These are phyloP conservation scores for Berberis thunbergii DNA, from an alignment of 164 flowering plant species.

Conservation along the genomic window DNA sequence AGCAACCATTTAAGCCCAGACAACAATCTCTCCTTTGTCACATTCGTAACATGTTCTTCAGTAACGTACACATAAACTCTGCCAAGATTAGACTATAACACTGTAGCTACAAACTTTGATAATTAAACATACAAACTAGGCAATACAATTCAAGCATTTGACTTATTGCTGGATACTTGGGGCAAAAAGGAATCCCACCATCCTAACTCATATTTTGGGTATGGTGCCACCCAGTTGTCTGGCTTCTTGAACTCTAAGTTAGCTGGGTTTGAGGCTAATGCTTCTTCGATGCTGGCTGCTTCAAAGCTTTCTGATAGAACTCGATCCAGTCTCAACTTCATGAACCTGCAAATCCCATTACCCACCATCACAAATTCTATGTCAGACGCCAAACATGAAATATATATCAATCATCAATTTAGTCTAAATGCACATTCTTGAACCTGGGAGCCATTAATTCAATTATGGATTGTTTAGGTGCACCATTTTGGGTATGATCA, in stretches of 20 bases:
- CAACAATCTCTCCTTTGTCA: background rate
- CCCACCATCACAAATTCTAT: background rate
- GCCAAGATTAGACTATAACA: slow-evolving; percentile 1
- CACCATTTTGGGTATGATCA: too few relatives aligned
- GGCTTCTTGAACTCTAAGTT: slow-evolving; percentile 73
- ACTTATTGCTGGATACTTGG: slow-evolving; percentile 23
- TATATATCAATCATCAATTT: background rate
- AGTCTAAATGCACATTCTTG: background rate
- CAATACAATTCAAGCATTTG: slow-evolving; percentile 9
- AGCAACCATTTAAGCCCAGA: too few relatives aligned
- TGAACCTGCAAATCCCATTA: slow-evolving; percentile 47
- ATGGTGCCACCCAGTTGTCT: slow-evolving; percentile 90
- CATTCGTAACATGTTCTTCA: background rate
- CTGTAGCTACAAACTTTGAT: background rate
- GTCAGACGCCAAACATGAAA: background rate
- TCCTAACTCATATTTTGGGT: slow-evolving; percentile 85
- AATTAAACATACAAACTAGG: background rate
- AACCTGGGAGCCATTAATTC: background rate
- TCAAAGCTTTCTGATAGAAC: slow-evolving; percentile 71
- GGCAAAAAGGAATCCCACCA: slow-evolving; percentile 95
- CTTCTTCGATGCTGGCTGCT: slow-evolving; percentile 72
- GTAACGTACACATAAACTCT: background rate
- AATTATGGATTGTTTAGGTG: too few relatives aligned
- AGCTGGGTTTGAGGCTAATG: slow-evolving; percentile 67
- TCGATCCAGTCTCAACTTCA: slow-evolving; percentile 90